Evolutionary conservation across 306 rosid species (phyloP).

Genomic region (Medicago lupulina): DNA sequence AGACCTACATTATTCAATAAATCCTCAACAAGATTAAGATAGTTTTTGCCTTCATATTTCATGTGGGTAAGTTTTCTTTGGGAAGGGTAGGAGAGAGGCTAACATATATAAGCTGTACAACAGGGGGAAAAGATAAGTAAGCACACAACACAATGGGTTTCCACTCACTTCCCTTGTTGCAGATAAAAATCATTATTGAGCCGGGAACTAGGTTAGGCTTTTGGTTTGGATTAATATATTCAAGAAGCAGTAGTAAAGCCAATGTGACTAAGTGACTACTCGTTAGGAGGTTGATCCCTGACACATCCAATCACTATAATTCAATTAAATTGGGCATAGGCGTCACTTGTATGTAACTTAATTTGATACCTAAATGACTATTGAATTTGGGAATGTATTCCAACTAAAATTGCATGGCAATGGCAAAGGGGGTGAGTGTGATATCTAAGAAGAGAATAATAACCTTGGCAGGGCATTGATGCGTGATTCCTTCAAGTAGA

Average conservation of each 20-base stretch:
- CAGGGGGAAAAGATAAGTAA: too few relatives aligned
- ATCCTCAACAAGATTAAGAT: too few relatives aligned
- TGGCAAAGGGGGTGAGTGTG: background rate
- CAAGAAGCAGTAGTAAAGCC: background rate
- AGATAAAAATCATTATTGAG: background rate
- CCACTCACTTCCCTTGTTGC: too few relatives aligned
- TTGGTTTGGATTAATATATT: background rate
- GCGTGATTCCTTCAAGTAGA: constrained; percentile 82
- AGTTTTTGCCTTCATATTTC: too few relatives aligned
- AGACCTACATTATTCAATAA: too few relatives aligned
- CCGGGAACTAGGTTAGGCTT: constrained; percentile 2
- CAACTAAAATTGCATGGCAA: constrained; percentile 14
- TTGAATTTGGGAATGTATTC: background rate
- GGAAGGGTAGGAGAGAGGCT: too few relatives aligned
- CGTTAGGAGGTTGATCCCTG: background rate
- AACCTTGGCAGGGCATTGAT: constrained; percentile 95
- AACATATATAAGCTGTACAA: too few relatives aligned
- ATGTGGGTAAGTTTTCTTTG: too few relatives aligned
- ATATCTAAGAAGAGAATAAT: constrained; percentile 23
- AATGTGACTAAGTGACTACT: background rate
- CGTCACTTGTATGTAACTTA: background rate
- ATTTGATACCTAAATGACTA: constrained; percentile 21
- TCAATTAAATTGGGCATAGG: constrained; percentile 1
- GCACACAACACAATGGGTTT: too few relatives aligned
- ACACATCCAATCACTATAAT: background rate